phyloP scores from a whole-genome alignment of 805 yeast genomes.

The Blastobotrys parvus region DNA sequence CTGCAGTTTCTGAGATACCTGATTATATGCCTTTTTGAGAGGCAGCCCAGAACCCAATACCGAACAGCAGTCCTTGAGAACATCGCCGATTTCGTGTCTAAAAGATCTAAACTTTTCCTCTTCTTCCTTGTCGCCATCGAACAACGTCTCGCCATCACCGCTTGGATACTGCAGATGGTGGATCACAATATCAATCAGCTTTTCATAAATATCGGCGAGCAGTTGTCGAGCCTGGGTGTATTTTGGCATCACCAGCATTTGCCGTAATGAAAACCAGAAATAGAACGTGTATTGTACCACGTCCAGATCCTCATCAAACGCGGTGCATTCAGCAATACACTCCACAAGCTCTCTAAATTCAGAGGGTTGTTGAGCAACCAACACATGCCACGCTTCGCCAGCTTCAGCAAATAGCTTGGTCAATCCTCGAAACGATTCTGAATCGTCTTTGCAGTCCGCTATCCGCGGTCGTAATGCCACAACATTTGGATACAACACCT shows the following conservation, averaged over 20 bases:
- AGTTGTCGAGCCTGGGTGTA: slow-evolving; percentile 44
- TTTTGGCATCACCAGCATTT: slow-evolving; percentile 52
- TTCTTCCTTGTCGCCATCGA: slow-evolving; percentile 62
- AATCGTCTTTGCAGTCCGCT: slow-evolving; percentile 36
- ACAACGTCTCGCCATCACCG: slow-evolving; percentile 35
- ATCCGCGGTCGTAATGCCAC: slow-evolving; percentile 47
- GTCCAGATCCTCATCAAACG: slow-evolving; percentile 76
- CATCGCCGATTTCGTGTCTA: slow-evolving; percentile 96
- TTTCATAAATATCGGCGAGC: slow-evolving; percentile 47
- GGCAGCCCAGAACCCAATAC: slow-evolving; percentile 75
- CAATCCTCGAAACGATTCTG: slow-evolving; percentile 58
- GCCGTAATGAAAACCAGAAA: slow-evolving; percentile 83
- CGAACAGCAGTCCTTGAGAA: slow-evolving; percentile 89
- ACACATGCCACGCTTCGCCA: slow-evolving; percentile 91
- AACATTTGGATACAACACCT: slow-evolving; percentile 61
- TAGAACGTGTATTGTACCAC: slow-evolving; percentile 84
- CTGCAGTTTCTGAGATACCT: slow-evolving; percentile 38
- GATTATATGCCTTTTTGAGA: slow-evolving; percentile 58
- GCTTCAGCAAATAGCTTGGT: slow-evolving; percentile 82
- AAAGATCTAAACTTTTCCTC: slow-evolving; percentile 92
- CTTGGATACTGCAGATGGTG: slow-evolving; percentile 70
- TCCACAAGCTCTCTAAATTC: slow-evolving; percentile 67
- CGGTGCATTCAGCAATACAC: slow-evolving; percentile 60
- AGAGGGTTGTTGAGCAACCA: slow-evolving; percentile 64
- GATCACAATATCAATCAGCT: slow-evolving; percentile 53